Percentiles rank a stretch among this genome's conserved stretches.
These are phyloP conservation scores for Wickerhamiella infanticola DNA, from an alignment of 1,139 yeast genomes.

Conservation along the genomic window DNA sequence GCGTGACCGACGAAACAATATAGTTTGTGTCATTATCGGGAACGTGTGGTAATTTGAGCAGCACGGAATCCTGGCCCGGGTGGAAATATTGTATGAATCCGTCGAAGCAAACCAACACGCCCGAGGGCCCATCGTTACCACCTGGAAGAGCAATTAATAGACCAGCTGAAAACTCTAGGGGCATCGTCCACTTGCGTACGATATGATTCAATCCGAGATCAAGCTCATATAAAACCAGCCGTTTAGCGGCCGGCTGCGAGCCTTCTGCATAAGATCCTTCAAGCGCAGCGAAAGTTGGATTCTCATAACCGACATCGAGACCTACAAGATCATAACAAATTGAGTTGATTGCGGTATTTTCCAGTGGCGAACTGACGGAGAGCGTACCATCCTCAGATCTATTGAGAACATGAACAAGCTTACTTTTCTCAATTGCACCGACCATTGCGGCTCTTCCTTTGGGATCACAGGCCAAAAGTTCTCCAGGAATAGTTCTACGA, in stretches of 20 bases:
- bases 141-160: constrained; percentile 33
- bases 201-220: constrained; percentile 78
- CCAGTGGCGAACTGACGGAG: constrained; percentile 51
- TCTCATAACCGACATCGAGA: constrained; percentile 61
- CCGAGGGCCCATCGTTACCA: constrained; percentile 45
- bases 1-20: constrained; percentile 41
- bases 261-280: constrained; percentile 41
- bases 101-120: constrained; percentile 38
- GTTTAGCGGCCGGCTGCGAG: constrained; percentile 17
- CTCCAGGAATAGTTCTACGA: constrained; percentile 62
- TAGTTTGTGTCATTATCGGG: neutral
- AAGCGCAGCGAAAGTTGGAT: constrained; percentile 69
- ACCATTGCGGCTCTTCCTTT: constrained; percentile 55
- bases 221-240: constrained; percentile 55
- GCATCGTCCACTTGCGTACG: constrained; percentile 34
- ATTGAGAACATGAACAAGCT: constrained; percentile 46
- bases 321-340: constrained; percentile 45
- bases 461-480: constrained; percentile 59
- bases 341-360: constrained; percentile 41
- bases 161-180: constrained; percentile 30
- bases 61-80: constrained; percentile 30
- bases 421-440: constrained; percentile 58
- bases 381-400: constrained; percentile 34
- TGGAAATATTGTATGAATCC: constrained; percentile 30
- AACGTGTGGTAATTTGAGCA: neutral